Evolutionary conservation across 1,284 basidiomycete genomes (phyloP).

Genomic region (Porodaedalea pini): DNA sequence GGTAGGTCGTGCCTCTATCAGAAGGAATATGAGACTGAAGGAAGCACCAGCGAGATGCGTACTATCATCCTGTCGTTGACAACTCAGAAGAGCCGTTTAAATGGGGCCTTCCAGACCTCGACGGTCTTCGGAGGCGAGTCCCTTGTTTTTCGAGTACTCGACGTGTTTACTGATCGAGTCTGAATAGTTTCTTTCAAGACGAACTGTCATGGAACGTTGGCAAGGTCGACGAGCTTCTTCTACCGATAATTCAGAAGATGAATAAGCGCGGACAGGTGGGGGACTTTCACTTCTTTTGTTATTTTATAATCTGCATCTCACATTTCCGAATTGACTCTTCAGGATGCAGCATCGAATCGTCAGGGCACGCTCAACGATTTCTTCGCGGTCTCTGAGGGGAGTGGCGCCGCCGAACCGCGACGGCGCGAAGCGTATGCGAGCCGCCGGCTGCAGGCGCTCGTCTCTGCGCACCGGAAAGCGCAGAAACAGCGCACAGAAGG

Average conservation of each 20-base stretch:
- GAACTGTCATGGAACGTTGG: slow-evolving; percentile 84
- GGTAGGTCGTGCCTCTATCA: slow-evolving; percentile 41
- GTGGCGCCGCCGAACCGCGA: slow-evolving; percentile 66
- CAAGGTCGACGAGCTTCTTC: slow-evolving; percentile 89
- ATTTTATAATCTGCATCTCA: background rate
- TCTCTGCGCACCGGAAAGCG: slow-evolving; percentile 75
- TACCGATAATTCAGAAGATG: slow-evolving; percentile 93
- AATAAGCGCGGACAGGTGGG: slow-evolving; percentile 71
- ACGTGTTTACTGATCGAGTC: background rate
- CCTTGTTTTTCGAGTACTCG: background rate
- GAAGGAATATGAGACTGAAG: background rate
- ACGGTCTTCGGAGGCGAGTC: slow-evolving; percentile 76
- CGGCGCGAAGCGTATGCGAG: slow-evolving; percentile 78
- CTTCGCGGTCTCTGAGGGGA: slow-evolving; percentile 58
- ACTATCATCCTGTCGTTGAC: slow-evolving; percentile 88
- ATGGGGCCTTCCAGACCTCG: slow-evolving; percentile 95
- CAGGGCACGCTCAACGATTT: slow-evolving; percentile 71
- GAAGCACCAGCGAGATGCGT: slow-evolving; percentile 74
- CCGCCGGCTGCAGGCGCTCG: slow-evolving; percentile 87
- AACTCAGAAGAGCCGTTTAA: slow-evolving; percentile 92
- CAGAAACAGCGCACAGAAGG: slow-evolving; percentile 26
- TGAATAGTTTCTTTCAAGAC: slow-evolving; percentile 72
- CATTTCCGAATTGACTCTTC: slow-evolving; percentile 19
- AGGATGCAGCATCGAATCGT: slow-evolving; percentile 62
- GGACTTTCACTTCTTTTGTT: slow-evolving; percentile 5